Conservation (phyloP, 176 grass and related monocot genomes). For the Oryza glumipatula region DNA sequence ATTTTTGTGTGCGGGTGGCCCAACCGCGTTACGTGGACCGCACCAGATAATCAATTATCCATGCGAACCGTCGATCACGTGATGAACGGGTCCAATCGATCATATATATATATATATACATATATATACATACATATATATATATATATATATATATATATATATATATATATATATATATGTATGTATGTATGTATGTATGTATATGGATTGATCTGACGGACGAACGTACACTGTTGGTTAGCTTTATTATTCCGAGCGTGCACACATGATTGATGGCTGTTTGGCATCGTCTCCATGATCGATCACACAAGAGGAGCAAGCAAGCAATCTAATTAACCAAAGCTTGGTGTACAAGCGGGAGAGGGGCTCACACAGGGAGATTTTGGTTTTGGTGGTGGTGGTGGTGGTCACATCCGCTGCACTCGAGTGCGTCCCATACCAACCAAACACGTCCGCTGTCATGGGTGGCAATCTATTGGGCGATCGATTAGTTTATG, state of each 20-base stretch:
- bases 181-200: too few relatives aligned
- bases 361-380: background rate
- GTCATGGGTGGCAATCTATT: slow-evolving; percentile 1
- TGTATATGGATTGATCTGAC: background rate
- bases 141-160: too few relatives aligned
- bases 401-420: slow-evolving; percentile 5
- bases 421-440: slow-evolving; percentile 52
- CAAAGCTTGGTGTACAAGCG: background rate
- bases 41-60: too few relatives aligned
- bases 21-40: too few relatives aligned
- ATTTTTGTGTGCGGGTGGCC: too few relatives aligned
- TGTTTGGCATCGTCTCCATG: background rate
- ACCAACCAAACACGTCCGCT: slow-evolving; percentile 55
- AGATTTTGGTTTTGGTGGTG: slow-evolving; percentile 31
- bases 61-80: background rate
- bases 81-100: background rate
- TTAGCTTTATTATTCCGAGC: background rate
- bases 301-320: background rate
- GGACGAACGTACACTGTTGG: background rate
- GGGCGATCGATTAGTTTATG: background rate
- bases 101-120: background rate
- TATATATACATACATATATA: too few relatives aligned
- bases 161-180: too few relatives aligned
- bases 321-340: background rate
- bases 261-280: background rate